Conservation (phyloP, 371 early-diverging fungal species). For the Apophysomyces ossiformis region DNA sequence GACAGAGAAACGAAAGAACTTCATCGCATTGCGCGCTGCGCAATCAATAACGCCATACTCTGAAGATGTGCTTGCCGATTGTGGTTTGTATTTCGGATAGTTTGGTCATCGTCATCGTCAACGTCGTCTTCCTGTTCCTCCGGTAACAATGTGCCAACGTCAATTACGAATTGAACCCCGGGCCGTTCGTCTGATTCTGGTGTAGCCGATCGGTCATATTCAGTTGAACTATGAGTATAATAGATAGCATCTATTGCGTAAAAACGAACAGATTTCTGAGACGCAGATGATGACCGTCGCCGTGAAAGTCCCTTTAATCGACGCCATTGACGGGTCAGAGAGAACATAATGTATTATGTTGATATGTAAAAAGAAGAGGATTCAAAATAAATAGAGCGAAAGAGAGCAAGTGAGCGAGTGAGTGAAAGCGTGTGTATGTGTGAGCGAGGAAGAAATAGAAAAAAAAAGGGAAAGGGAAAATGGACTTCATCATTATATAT, state of each 20-base stretch:
- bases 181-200: slow-evolving; percentile 27
- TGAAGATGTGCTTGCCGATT: slow-evolving; percentile 26
- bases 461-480: neutral
- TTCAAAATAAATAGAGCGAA: neutral
- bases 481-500: slow-evolving; percentile 8
- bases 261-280: slow-evolving; percentile 41
- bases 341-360: slow-evolving; percentile 18
- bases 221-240: slow-evolving; percentile 46
- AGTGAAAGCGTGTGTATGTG: no score
- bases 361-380: no score
- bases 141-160: slow-evolving; percentile 2
- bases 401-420: neutral
- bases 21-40: slow-evolving; percentile 30
- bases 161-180: slow-evolving; percentile 11
- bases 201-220: slow-evolving; percentile 44
- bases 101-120: slow-evolving; percentile 14
- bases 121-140: slow-evolving; percentile 12
- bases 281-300: slow-evolving; percentile 1
- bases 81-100: slow-evolving; percentile 25
- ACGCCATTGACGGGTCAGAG: slow-evolving; percentile 34
- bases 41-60: slow-evolving; percentile 26
- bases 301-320: slow-evolving; percentile 19
- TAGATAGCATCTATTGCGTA: slow-evolving; percentile 38
- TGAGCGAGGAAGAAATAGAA: neutral
- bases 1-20: neutral